phyloP scores from a whole-genome alignment of 805 yeast species.

The Cyberlindnera sargentensis region DNA sequence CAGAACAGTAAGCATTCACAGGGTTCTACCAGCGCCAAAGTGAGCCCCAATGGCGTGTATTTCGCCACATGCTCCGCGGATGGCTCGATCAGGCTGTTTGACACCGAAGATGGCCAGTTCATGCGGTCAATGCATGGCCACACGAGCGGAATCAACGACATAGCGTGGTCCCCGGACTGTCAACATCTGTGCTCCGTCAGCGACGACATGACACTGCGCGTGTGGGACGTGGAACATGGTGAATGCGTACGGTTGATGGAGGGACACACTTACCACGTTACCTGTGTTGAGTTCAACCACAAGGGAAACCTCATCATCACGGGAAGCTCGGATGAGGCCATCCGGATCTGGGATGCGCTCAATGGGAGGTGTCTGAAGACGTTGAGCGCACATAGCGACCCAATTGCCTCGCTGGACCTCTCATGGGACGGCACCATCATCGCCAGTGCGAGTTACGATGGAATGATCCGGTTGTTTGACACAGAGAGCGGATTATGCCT shows the following conservation, averaged over 20 bases:
- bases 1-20: neutral
- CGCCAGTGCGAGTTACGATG: slow-evolving; percentile 85
- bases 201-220: slow-evolving; percentile 72
- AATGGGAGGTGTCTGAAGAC: slow-evolving; percentile 68
- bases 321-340: slow-evolving; percentile 87
- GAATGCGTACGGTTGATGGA: slow-evolving; percentile 36
- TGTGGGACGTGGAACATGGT: slow-evolving; percentile 57
- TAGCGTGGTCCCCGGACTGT: slow-evolving; percentile 74
- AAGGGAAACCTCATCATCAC: slow-evolving; percentile 76
- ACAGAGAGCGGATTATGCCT: slow-evolving; percentile 85
- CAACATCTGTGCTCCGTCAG: slow-evolving; percentile 74
- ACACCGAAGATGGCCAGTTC: slow-evolving; percentile 30
- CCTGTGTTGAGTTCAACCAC: slow-evolving; percentile 58
- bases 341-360: slow-evolving; percentile 81
- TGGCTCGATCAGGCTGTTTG: slow-evolving; percentile 53
- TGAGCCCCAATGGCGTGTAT: slow-evolving; percentile 53
- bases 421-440: slow-evolving; percentile 76
- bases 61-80: slow-evolving; percentile 58
- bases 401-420: slow-evolving; percentile 70
- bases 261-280: slow-evolving; percentile 84
- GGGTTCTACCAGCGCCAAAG: slow-evolving; percentile 37
- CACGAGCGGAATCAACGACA: slow-evolving; percentile 61
- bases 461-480: slow-evolving; percentile 83
- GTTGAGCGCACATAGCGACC: slow-evolving; percentile 88
- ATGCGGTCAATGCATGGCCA: slow-evolving; percentile 45